Conservation (phyloP, 2,329 filamentous ascomycete species). For the Bipolaris bicolor region DNA sequence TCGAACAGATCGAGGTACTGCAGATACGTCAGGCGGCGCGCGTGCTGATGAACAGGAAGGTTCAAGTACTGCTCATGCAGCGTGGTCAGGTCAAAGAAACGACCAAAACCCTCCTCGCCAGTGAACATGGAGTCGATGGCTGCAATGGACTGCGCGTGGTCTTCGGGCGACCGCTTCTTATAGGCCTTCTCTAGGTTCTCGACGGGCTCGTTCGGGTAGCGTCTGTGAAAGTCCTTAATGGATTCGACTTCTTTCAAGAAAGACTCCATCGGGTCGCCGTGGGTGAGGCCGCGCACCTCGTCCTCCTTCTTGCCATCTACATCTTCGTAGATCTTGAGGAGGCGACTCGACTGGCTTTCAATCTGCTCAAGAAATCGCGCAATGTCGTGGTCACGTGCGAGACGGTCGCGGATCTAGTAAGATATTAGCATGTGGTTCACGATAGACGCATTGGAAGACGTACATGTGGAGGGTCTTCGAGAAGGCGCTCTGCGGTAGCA, state of each 20-base stretch:
- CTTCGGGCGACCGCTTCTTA: slow-evolving; percentile 70
- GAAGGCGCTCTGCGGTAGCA: slow-evolving; percentile 85
- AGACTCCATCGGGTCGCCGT: slow-evolving; percentile 84
- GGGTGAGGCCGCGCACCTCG: slow-evolving; percentile 83
- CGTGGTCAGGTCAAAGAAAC: slow-evolving; percentile 86
- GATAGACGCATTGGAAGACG: slow-evolving; percentile 36
- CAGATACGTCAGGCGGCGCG: slow-evolving; percentile 75
- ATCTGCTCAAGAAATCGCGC: slow-evolving; percentile 85
- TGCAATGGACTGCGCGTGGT: slow-evolving; percentile 65
- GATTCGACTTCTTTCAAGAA: slow-evolving; percentile 86
- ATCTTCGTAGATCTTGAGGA: slow-evolving; percentile 86
- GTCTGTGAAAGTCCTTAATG: slow-evolving; percentile 85
- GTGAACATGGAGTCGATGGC: slow-evolving; percentile 92
- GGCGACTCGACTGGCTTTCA: slow-evolving; percentile 79
- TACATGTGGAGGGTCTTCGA: slow-evolving; percentile 88
- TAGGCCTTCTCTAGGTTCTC: slow-evolving; percentile 96
- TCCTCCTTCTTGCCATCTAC: slow-evolving; percentile 71
- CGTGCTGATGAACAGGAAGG: slow-evolving; percentile 76
- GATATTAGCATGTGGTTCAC: slow-evolving; percentile 7
- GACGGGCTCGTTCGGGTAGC: slow-evolving; percentile 91
- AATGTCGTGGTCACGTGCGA: slow-evolving; percentile 92
- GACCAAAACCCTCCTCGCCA: slow-evolving; percentile 91
- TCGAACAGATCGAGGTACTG: slow-evolving; percentile 95
- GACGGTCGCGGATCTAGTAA: slow-evolving; percentile 80
- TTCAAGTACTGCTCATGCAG: slow-evolving; percentile 91